Evolutionary conservation across 768 basidiomycete genomes (phyloP).

Genomic region (Clavaria fumosa): DNA sequence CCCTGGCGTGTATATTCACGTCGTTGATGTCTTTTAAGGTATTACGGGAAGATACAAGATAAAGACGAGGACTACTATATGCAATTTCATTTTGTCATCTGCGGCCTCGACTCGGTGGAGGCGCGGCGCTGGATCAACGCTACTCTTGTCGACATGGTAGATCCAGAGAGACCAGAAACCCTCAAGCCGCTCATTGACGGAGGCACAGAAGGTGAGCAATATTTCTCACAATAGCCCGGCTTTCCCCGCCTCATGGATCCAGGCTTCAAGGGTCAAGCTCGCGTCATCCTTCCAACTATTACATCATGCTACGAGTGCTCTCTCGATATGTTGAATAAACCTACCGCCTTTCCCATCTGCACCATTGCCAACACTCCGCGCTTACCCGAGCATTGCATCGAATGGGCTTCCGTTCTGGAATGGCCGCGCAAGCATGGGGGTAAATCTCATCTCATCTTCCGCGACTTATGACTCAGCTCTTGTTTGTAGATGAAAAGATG

Average conservation of each 20-base stretch:
- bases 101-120: constrained; percentile 93
- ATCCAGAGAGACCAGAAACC: constrained; percentile 83
- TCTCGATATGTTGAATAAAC: constrained; percentile 96
- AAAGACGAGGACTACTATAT: constrained; percentile 90
- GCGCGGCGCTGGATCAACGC: constrained; percentile 98
- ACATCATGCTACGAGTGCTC: constrained; percentile 98
- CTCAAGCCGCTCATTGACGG: constrained; percentile 96
- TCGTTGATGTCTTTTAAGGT: constrained; percentile 30
- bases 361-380: constrained; percentile 98
- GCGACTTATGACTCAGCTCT: background rate
- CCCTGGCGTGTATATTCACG: constrained; percentile 1
- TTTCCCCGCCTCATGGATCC: constrained; percentile 1
- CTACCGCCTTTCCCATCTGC: constrained; percentile 93
- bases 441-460: constrained; percentile 17
- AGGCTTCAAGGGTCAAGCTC: constrained; percentile 98
- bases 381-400: constrained; percentile 96
- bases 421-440: constrained; percentile 93
- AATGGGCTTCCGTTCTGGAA: constrained; percentile 97
- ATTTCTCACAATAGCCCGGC: background rate
- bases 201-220: constrained; percentile 76
- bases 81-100: constrained; percentile 95
- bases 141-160: constrained; percentile 88
- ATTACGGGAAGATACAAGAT: constrained; percentile 96
- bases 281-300: constrained; percentile 89
- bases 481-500: constrained; percentile 67